Base-by-base conservation (phyloP, 306 rosid genomes). In the Acmispon strigosus region DNA sequence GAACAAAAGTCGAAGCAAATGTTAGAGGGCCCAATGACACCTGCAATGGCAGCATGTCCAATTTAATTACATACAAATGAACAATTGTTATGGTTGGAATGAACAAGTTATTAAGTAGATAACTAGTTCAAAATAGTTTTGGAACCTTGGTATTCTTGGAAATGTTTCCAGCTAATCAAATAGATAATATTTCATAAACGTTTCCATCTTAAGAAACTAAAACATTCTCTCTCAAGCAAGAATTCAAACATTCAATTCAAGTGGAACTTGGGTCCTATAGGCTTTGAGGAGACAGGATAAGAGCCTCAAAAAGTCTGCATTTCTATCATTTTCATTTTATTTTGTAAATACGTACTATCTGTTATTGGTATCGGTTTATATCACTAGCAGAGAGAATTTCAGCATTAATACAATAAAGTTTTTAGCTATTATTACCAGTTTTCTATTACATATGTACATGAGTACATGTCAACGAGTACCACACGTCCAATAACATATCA, bases 1-100 rank as follows among this genome's bases (percentile, higher is more conserved):
- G 92, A 36, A 93, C 92, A 87, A 93, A 93, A 69, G 15, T 76
- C 0, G 98, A 93, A 75, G 97, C 96, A 83, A 93, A 83, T 80
- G 82, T 83, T 52, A 94, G 76, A 73, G 98, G 98, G 36, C 98
- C 98, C 75, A 94, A 81, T 58, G 97, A 94, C 27, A 94, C 98
- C 97, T 94, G 76, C 79, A 48, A 80, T 51, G 51, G 75, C 4
- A 86, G 69, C 56, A 67, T 44, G 65, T 70, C 50, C 69, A 66
- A 16, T 20, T 27, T 43, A 36, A 60, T 29, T 39, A 32, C 5
- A 37, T 11, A 18, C 32, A 54, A 16, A 61, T 36, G 37, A 42
- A 57, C 16, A 63, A 15, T 53, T 17, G 7, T 11, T 71, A 15
- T 42, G 17, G 37, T 5, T 32, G 37, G 37, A 5, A 32, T 32